phyloP scores from a whole-genome alignment of 306 rosid genomes.

The Quercus robur region DNA sequence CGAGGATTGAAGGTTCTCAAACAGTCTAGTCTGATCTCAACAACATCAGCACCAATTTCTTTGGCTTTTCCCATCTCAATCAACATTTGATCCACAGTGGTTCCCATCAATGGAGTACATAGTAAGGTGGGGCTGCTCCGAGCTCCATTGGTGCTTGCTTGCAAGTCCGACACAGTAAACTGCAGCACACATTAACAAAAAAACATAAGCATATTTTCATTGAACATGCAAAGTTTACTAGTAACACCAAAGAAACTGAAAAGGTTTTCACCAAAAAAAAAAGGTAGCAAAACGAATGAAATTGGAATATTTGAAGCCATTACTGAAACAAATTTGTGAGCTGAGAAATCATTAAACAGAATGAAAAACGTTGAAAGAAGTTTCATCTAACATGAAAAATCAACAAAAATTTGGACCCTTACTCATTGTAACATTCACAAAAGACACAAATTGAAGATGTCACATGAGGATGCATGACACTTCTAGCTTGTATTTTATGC shows the following conservation, averaged over 20 bases:
- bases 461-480: no score
- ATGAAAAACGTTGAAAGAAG: no score
- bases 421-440: no score
- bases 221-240: no score
- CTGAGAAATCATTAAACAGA: no score
- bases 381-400: no score
- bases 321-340: no score
- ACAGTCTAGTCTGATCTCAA: slow-evolving; percentile 45
- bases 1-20: slow-evolving; percentile 31
- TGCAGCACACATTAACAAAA: neutral
- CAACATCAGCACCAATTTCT: slow-evolving; percentile 40
- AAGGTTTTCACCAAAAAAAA: neutral
- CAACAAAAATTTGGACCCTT: no score
- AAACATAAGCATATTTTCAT: neutral
- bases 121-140: slow-evolving; percentile 33
- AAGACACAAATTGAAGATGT: no score
- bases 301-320: neutral
- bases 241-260: no score
- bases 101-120: slow-evolving; percentile 38
- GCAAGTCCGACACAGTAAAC: slow-evolving; percentile 21
- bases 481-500: no score
- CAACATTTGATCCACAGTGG: slow-evolving; percentile 35
- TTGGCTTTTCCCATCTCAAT: slow-evolving; percentile 42
- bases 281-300: neutral
- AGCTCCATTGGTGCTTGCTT: slow-evolving; percentile 4